Base-by-base conservation (phyloP, 371 early-diverging fungal genomes). In the Mucor velutinosus region DNA sequence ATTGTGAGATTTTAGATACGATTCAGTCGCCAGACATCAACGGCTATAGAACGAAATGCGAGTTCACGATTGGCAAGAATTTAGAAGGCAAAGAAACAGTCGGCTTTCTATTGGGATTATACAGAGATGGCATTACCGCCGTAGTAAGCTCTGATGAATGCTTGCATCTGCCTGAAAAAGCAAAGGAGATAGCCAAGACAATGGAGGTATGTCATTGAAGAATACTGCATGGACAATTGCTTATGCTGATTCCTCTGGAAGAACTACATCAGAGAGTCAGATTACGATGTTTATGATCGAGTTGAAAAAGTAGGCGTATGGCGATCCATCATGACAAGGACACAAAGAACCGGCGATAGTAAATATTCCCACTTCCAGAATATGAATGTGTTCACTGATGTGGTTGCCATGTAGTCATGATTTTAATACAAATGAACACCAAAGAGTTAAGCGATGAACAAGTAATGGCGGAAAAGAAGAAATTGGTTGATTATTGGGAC, bases 1-100 rank as follows among this genome's bases (percentile, higher is more conserved):
- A 76, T 19, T 87, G 86, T 60, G 79, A 82, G 32, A 39, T 89
- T 4, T 56, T 75, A 27, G 80, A 81, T 32, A 76, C 80, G 0
- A 80, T 92, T 25, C 80, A 85, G 2, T 94, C 94, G 4, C 95
- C 95, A 8, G 65, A 74, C 11, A 21, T 72, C 3, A 71, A 82
- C 43, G 88, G 87, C 1, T 95, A 94, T 75, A 84, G 94, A 29
- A 93, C 83, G 69, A 94, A 94, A 74, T 92, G 92, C 73, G 94
- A 94, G 67, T 94, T 93, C 64, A 84, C 92, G 0, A 84, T 93
- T 59, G 96, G 96, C 14, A 64, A 64, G 41, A 79, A 91, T 66
- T 56, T 77, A 11, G 80, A 89, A 0, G 89, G 87, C 6, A 71
- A 88, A 58, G 66, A 65, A 11, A 75, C 84, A 0, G 89, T 93